phyloP scores from a whole-genome alignment of 1,284 basidiomycete species.

The Pseudozyma thailandica region DNA sequence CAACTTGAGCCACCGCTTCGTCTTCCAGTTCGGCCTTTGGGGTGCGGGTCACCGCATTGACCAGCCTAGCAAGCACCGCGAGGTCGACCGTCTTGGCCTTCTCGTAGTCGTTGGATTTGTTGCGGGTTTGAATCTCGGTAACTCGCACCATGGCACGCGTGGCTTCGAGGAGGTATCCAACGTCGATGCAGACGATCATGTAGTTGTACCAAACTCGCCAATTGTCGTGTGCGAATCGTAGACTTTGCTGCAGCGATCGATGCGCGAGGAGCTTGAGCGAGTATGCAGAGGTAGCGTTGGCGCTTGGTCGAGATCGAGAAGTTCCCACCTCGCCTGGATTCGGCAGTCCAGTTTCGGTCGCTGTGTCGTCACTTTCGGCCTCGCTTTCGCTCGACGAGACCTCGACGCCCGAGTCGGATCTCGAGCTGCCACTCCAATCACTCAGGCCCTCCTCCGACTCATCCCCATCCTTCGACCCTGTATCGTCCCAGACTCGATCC shows the following conservation, averaged over 20 bases:
- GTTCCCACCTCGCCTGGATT: conserved; percentile 17
- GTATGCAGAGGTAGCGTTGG: conserved; percentile 63
- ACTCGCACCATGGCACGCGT: conserved; percentile 83
- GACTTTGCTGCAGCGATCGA: conserved; percentile 89
- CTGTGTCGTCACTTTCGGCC: conserved; percentile 31
- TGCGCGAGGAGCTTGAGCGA: conserved; percentile 86
- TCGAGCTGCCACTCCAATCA: conserved; percentile 47
- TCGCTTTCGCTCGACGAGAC: conserved; percentile 37
- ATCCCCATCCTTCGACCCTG: not conserved
- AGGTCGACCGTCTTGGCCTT: conserved; percentile 77
- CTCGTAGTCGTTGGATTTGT: conserved; percentile 68
- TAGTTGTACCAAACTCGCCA: conserved; percentile 99
- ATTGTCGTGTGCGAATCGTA: conserved; percentile 85
- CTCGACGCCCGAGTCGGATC: conserved; percentile 47
- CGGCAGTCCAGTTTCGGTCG: conserved; percentile 33
- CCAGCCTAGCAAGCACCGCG: conserved; percentile 85
- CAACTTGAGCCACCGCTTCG: conserved; percentile 19
- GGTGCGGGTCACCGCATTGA: conserved; percentile 80
- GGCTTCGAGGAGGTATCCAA: conserved; percentile 89
- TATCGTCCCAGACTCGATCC: conserved; percentile 40
- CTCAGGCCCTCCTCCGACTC: conserved; percentile 25
- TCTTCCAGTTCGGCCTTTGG: conserved; percentile 23
- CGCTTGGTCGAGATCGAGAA: not conserved
- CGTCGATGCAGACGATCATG: conserved; percentile 91
- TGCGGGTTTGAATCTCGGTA: conserved; percentile 76